Conservation (phyloP, 805 yeast species). For the Monosporozyma aquatica region DNA sequence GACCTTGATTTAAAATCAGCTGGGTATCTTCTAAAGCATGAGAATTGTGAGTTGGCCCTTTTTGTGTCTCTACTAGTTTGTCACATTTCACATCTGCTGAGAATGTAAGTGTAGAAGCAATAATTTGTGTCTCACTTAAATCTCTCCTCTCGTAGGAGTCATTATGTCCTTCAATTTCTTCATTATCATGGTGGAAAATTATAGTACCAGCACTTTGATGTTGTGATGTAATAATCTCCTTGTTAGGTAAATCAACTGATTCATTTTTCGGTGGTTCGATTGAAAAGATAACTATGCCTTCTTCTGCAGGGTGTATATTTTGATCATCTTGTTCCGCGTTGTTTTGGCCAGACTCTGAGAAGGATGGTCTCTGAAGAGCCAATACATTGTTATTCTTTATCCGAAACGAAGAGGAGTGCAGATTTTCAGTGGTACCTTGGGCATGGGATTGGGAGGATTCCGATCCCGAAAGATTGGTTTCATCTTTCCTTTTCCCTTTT, state of each 20-base stretch:
- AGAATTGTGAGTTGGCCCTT: background rate
- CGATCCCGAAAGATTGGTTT: too few species aligned
- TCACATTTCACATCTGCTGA: background rate
- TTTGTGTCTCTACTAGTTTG: background rate
- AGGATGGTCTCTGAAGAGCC: background rate
- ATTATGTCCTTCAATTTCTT: background rate
- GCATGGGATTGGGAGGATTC: too few species aligned
- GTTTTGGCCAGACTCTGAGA: background rate
- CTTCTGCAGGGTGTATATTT: background rate
- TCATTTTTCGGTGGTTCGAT: background rate
- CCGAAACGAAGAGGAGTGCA: too few species aligned
- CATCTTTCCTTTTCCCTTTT: too few species aligned
- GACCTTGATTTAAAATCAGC: too few species aligned
- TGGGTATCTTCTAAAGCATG: background rate
- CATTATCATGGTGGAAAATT: background rate
- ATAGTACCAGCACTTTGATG: background rate
- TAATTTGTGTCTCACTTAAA: background rate
- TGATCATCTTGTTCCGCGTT: background rate
- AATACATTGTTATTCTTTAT: background rate
- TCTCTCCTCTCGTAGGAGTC: background rate
- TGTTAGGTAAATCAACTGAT: background rate
- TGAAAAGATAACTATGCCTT: background rate
- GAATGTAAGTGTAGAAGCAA: background rate
- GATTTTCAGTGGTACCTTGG: too few species aligned
- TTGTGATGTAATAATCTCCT: background rate